Evolutionary conservation across 768 basidiomycete genomes (phyloP), one percentile per base, ranked within the genome.

Genomic region (Serendipita vermifera): DNA sequence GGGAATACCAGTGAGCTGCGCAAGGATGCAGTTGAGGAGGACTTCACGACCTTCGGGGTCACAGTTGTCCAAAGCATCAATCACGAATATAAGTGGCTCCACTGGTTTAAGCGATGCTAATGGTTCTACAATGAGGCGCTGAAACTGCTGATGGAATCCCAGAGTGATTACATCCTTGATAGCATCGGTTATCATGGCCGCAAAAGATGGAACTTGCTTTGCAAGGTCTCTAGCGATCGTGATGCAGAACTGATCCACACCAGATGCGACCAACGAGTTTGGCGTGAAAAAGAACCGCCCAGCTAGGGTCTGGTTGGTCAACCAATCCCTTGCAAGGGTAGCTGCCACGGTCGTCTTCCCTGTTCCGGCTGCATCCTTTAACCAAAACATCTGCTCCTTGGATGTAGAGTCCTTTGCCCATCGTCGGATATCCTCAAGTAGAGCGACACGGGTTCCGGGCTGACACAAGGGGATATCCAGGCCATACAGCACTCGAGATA

Each of bases 11-110:
- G 46, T 22, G 11, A 51, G 22, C 2, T 51, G 22, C 24, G n/a
- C 15, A 27, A 51, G 9, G 17, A 51, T 11, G 7, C 5, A n/a
- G 22, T 51, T 51, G 15, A 51, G 46, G 9, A 51, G 29, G 5
- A 22, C 22, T 29, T 11, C 22, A 9, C 46, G 5, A 11, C n/a
- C 17, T 11, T 51, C 39, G 22, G 29, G 11, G 9, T 22, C 46
- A 31, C 46, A 51, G 24, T 51, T 51, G 22, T 51, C 46, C 24
- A 51, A n/a, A 22, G 46, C 46, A 31, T 51, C 46, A 11, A 51
- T 29, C 24, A 51, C 46, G 32, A 51, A n/a, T 22, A 51, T 9
- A 5, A 51, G 7, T 15, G 5, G n/a, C 6, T 7, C 29, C 22
- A 24, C 11, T 7, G 5, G 22, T 51, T 26, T 29, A 4, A 51